These are phyloP conservation scores for Caloboletus inedulis DNA, from an alignment of 1,284 basidiomycete species.

Conservation along the genomic window DNA sequence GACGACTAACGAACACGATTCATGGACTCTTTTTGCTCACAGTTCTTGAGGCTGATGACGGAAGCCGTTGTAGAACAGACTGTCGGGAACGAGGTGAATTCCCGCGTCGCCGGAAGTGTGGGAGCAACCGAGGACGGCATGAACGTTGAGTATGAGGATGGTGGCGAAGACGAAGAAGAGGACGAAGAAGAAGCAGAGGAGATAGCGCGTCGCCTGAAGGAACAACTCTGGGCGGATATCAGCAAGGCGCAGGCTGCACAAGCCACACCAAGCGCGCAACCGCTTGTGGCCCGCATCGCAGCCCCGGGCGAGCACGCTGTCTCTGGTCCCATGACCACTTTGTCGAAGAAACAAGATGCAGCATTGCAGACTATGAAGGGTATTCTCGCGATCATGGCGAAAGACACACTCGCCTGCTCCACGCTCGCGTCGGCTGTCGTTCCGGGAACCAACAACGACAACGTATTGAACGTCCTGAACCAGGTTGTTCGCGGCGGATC, in stretches of 20 bases:
- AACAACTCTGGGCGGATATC: slow-evolving; percentile 71
- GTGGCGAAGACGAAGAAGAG: slow-evolving; percentile 56
- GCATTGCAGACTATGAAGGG: slow-evolving; percentile 58
- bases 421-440: slow-evolving; percentile 49
- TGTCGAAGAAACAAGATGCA: slow-evolving; percentile 49
- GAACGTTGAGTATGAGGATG: slow-evolving; percentile 46
- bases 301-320: slow-evolving; percentile 3
- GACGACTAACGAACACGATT: slow-evolving; percentile 7
- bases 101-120: neutral
- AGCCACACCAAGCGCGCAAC: slow-evolving; percentile 13
- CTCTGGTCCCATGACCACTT: neutral
- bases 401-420: slow-evolving; percentile 52
- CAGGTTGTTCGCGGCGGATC: slow-evolving; percentile 45
- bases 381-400: slow-evolving; percentile 54
- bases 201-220: slow-evolving; percentile 63
- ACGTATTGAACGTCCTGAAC: slow-evolving; percentile 53
- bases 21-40: slow-evolving; percentile 8
- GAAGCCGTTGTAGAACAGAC: slow-evolving; percentile 8
- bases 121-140: slow-evolving; percentile 25
- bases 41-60: slow-evolving; percentile 17
- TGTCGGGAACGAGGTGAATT: slow-evolving; percentile 2
- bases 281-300: neutral
- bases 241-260: slow-evolving; percentile 54
- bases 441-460: slow-evolving; percentile 43
- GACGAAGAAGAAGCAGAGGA: slow-evolving; percentile 70